Percentiles rank a stretch among this genome's conserved stretches.
These are phyloP conservation scores for Parsonsia alboflavescens DNA, from an alignment of 257 asterid species.

Conservation along the genomic window DNA sequence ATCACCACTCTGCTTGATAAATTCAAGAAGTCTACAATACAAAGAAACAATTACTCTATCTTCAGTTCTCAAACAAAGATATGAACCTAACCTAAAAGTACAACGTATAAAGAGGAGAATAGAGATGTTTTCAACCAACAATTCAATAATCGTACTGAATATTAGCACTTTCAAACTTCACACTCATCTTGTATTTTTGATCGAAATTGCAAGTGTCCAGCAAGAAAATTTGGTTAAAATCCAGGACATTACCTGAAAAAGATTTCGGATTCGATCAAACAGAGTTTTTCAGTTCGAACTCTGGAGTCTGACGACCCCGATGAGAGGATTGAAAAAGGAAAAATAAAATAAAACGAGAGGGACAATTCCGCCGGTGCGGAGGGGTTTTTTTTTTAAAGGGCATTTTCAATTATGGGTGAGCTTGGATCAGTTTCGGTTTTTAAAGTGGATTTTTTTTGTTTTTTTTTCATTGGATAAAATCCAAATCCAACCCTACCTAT, in stretches of 20 bases:
- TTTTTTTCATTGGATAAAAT: no score
- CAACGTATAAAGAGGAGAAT: neutral
- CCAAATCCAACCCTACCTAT: no score
- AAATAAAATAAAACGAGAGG: no score
- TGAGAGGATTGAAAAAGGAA: neutral
- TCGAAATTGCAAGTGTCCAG: neutral
- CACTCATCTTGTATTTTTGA: no score
- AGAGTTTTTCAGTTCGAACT: neutral
- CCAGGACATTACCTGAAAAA: neutral
- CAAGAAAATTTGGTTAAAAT: neutral
- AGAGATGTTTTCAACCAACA: neutral
- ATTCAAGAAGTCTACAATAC: conserved; percentile 7
- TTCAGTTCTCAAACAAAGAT: neutral
- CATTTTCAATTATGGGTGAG: no score
- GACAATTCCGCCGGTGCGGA: neutral
- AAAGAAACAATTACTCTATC: neutral
- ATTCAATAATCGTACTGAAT: neutral
- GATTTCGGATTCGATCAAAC: neutral
- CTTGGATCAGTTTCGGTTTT: no score
- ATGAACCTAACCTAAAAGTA: neutral
- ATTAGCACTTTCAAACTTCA: neutral
- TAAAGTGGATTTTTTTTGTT: no score
- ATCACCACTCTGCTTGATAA: conserved; percentile 9
- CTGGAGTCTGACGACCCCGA: neutral
- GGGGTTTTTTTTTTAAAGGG: no score